Evolutionary conservation across 1,139 yeast genomes (phyloP).

Genomic region (Magnusiomyces sp.): DNA sequence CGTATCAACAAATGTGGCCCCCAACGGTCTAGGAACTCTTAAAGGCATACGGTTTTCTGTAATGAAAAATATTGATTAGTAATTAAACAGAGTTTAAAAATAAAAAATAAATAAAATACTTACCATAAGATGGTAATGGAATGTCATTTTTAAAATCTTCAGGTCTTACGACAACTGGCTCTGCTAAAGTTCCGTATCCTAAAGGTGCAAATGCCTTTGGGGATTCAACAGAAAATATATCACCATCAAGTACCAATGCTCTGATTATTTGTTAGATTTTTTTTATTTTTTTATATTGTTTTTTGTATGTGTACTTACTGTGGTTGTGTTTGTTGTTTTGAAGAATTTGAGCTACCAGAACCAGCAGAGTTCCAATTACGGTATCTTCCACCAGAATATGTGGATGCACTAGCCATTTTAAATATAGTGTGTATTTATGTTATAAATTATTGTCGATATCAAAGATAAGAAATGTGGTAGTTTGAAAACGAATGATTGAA

Average conservation of each 20-base stretch:
- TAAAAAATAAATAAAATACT: slow-evolving; percentile 8
- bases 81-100: background rate
- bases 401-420: too few relatives aligned
- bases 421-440: too few relatives aligned
- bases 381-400: too few relatives aligned
- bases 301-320: too few relatives aligned
- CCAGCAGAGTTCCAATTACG: too few relatives aligned
- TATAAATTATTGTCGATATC: too few relatives aligned
- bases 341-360: too few relatives aligned
- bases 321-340: too few relatives aligned
- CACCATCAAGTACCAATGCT: slow-evolving; percentile 15
- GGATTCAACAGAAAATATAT: slow-evolving; percentile 23
- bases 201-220: slow-evolving; percentile 29
- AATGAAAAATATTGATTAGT: background rate
- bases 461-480: too few relatives aligned
- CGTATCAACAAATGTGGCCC: slow-evolving; percentile 27
- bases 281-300: background rate
- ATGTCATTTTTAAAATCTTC: slow-evolving; percentile 23
- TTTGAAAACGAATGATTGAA: too few relatives aligned
- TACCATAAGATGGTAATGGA: slow-evolving; percentile 24
- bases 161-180: slow-evolving; percentile 20
- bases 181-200: slow-evolving; percentile 22
- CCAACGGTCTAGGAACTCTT: slow-evolving; percentile 20
- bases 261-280: background rate
- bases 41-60: slow-evolving; percentile 20